These are phyloP conservation scores for Acephala macrosclerotiorum DNA, from an alignment of 2,329 filamentous ascomycete genomes.

Conservation along the genomic window DNA sequence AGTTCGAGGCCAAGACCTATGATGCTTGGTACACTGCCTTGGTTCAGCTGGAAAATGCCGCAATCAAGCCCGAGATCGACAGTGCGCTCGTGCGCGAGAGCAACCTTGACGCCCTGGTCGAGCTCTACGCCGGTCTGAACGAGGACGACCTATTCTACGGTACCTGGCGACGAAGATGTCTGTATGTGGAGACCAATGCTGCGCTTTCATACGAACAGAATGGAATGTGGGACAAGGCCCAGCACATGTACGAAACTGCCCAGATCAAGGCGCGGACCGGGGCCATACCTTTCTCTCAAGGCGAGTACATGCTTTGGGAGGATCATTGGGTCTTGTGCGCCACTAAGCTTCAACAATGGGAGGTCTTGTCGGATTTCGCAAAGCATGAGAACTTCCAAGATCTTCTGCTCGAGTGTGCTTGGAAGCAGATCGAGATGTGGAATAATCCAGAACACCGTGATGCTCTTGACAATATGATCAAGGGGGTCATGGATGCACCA, in stretches of 20 bases:
- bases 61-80: conserved; percentile 80
- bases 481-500: conserved; percentile 96
- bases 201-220: conserved; percentile 98
- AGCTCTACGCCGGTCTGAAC: conserved; percentile 87
- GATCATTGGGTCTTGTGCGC: conserved; percentile 99
- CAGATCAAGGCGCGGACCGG: conserved; percentile 97
- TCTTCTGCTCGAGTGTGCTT: conserved; percentile 91
- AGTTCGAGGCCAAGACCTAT: conserved; percentile 92
- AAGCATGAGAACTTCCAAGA: conserved; percentile 99
- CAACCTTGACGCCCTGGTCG: conserved; percentile 93
- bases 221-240: conserved; percentile 99
- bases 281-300: conserved; percentile 94
- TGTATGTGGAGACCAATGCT: conserved; percentile 97
- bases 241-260: conserved; percentile 94
- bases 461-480: conserved; percentile 90
- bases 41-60: conserved; percentile 87
- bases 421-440: conserved; percentile 97
- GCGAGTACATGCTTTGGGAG: conserved; percentile 99
- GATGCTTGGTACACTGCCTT: conserved; percentile 98
- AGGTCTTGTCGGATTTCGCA: conserved; percentile 95
- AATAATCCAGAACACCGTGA: conserved; percentile 85
- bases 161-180: conserved; percentile 92
- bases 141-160: conserved; percentile 98
- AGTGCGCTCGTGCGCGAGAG: conserved; percentile 88
- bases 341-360: conserved; percentile 98